Conservation (phyloP, 441 rosid genomes). For the Arabidopsis hybrid region DNA sequence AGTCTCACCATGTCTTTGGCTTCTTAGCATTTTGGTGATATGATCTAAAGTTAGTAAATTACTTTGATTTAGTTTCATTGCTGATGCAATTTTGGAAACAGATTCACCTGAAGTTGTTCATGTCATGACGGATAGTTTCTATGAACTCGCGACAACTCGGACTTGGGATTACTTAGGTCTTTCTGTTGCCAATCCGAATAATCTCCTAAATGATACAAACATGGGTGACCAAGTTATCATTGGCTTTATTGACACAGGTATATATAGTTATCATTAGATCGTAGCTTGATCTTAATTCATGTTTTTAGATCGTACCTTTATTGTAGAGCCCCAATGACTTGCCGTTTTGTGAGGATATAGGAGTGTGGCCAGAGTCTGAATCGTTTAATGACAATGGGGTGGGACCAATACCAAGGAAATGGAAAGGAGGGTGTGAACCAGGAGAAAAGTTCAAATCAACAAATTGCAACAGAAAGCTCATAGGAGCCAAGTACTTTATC, state of each 20-base stretch:
- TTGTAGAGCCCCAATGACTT: background rate
- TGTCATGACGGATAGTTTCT: slow-evolving; percentile 38
- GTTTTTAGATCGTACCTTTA: background rate
- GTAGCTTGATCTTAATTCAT: background rate
- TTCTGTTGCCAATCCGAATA: slow-evolving; percentile 26
- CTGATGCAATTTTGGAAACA: slow-evolving; percentile 11
- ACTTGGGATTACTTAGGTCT: slow-evolving; percentile 44
- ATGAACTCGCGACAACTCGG: slow-evolving; percentile 34
- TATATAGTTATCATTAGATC: slow-evolving; percentile 10
- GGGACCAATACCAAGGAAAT: slow-evolving; percentile 55
- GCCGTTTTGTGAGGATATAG: slow-evolving; percentile 35
- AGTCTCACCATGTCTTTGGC: background rate
- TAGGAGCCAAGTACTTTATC: slow-evolving; percentile 68
- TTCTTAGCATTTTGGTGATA: background rate
- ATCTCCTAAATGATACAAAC: slow-evolving; percentile 32
- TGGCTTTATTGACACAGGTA: slow-evolving; percentile 43
- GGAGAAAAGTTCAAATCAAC: slow-evolving; percentile 39
- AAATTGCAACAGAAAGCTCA: slow-evolving; percentile 52
- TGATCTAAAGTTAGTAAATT: background rate
- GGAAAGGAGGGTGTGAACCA: slow-evolving; percentile 69
- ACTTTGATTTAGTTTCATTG: background rate
- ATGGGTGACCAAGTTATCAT: slow-evolving; percentile 37
- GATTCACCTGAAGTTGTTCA: slow-evolving; percentile 43
- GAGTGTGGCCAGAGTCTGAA: slow-evolving; percentile 79
- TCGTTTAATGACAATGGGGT: slow-evolving; percentile 58